phyloP scores from a whole-genome alignment of 495 filamentous ascomycete species.

The Penicillium parvum region DNA sequence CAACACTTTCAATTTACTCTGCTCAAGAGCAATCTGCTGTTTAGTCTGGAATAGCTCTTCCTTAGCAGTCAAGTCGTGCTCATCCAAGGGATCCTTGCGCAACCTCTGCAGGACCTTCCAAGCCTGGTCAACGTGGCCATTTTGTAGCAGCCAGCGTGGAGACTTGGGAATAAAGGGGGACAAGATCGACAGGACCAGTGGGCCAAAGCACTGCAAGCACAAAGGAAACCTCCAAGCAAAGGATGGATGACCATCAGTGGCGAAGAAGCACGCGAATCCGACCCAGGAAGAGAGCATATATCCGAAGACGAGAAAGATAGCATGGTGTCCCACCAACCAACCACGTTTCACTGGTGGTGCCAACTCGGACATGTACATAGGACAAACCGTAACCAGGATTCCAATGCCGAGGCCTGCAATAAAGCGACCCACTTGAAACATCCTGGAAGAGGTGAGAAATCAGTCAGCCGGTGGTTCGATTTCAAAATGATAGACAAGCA shows the following conservation, averaged over 20 bases:
- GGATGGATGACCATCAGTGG: conserved; percentile 19
- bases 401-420: conserved; percentile 47
- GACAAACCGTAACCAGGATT: conserved; percentile 43
- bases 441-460: conserved; percentile 18
- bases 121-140: conserved; percentile 37
- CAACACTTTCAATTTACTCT: conserved; percentile 20
- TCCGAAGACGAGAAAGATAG: conserved; percentile 39
- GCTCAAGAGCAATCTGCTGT: conserved; percentile 36
- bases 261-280: conserved; percentile 41
- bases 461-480: not conserved
- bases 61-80: conserved; percentile 29
- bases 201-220: conserved; percentile 36
- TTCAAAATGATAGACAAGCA: too few species aligned
- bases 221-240: conserved; percentile 47
- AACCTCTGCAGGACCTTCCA: conserved; percentile 28
- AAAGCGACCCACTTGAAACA: conserved; percentile 49
- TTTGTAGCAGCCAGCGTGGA: conserved; percentile 43
- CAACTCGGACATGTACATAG: conserved; percentile 43
- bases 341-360: conserved; percentile 32
- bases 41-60: conserved; percentile 38
- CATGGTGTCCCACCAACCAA: conserved; percentile 36
- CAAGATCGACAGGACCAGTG: conserved; percentile 36
- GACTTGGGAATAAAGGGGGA: conserved; percentile 40
- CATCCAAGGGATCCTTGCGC: conserved; percentile 27
- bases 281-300: conserved; percentile 43